phyloP scores from a whole-genome alignment of 2,329 filamentous ascomycete species.

The Fulvia fulva region DNA sequence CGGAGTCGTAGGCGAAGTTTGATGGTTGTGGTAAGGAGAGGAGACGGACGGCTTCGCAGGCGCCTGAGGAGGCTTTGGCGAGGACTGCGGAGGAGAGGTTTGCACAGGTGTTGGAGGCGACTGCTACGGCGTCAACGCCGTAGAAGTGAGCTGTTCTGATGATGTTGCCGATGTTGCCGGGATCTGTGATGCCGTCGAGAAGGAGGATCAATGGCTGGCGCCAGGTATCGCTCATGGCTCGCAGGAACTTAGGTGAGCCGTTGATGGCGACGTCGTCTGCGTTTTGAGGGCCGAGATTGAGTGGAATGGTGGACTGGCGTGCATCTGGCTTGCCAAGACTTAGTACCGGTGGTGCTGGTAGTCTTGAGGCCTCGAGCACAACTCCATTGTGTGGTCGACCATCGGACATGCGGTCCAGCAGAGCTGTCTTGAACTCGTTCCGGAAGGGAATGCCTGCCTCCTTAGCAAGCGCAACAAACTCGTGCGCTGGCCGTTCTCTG shows the following conservation, averaged over 20 bases:
- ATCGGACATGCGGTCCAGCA: constrained; percentile 74
- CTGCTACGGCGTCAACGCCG: constrained; percentile 77
- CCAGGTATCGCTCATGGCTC: constrained; percentile 39
- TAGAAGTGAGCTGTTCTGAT: constrained; percentile 85
- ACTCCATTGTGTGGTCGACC: constrained; percentile 86
- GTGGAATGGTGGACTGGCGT: constrained; percentile 49
- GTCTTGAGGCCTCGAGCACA: constrained; percentile 78
- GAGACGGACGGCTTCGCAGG: constrained; percentile 73
- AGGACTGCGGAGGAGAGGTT: constrained; percentile 71
- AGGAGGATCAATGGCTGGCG: constrained; percentile 69
- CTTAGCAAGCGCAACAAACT: constrained; percentile 23
- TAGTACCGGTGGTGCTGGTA: constrained; percentile 55
- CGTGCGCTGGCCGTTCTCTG: constrained; percentile 13
- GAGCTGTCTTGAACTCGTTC: constrained; percentile 47
- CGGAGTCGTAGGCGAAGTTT: constrained; percentile 66
- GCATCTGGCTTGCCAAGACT: constrained; percentile 32
- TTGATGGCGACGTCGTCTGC: constrained; percentile 72
- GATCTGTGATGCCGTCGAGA: constrained; percentile 70
- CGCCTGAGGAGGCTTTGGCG: constrained; percentile 84
- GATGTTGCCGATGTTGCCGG: constrained; percentile 86
- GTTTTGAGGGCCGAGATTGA: constrained; percentile 60
- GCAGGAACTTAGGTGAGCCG: constrained; percentile 55
- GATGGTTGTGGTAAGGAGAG: constrained; percentile 65
- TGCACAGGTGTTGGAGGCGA: constrained; percentile 69
- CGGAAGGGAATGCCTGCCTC: constrained; percentile 52